Conservation (phyloP, 179 eudicot species). For the Drosera spatulata region DNA sequence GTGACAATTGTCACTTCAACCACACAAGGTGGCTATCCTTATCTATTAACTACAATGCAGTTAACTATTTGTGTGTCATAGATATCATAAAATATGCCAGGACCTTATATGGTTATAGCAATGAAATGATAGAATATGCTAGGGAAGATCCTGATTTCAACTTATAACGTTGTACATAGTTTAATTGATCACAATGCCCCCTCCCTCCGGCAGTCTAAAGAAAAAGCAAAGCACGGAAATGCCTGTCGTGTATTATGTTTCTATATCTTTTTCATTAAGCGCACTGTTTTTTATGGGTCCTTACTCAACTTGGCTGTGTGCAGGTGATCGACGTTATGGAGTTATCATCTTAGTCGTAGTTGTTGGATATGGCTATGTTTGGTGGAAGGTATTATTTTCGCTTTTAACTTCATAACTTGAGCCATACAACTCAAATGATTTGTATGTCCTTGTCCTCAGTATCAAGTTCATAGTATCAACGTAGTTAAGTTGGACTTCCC, state of each 20-base stretch:
- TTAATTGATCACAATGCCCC: neutral
- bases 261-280: neutral
- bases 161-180: no score
- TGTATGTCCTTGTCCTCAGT: no score
- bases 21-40: slow-evolving; percentile 38
- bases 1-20: slow-evolving; percentile 66
- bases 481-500: no score
- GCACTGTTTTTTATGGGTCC: neutral
- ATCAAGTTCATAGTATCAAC: no score
- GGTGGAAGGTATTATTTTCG: slow-evolving; percentile 67
- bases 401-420: neutral
- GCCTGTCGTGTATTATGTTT: neutral
- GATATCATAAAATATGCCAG: no score
- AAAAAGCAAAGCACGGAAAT: no score
- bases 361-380: slow-evolving; percentile 58
- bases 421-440: neutral
- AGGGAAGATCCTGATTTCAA: no score
- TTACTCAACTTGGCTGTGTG: neutral
- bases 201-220: neutral
- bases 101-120: no score
- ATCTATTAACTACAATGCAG: neutral
- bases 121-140: no score
- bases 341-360: slow-evolving; percentile 34
- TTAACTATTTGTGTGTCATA: neutral
- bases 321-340: slow-evolving; percentile 53